Evolutionary conservation across 169 alveolate genomes (phyloP), one percentile per base, ranked within the genome.

Genomic region (Perkinsus olseni): DNA sequence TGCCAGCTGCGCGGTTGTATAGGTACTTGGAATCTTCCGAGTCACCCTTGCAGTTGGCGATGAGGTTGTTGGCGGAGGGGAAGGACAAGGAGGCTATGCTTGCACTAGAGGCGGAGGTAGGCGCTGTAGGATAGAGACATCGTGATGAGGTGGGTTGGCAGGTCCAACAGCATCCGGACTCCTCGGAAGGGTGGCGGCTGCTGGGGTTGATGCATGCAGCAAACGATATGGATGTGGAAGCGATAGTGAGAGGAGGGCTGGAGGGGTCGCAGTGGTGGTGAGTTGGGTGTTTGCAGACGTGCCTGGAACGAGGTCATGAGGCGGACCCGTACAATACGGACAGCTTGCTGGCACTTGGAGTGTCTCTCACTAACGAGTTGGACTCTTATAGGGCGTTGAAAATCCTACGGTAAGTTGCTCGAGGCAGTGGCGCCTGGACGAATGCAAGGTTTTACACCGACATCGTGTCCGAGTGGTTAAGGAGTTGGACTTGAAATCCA

Each of bases 391-490:
- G 95, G 82, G 99, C 98, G 0, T 93, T 97, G 93, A 74, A 92
- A 11, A 74, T 31, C 4, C 39, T 62, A 28, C 28, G 82, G 82
- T 62, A 28, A 24, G 82, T 62, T 95, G 92, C 92, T 91, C 96
- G 39, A 92, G 93, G 48, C 91, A 92, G 39, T 97, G 97, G 96
- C 91, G 96, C 20, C 91, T 92, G n/a, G 93, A 92, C 48, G 94
- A 95, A 91, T 96, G 96, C n/a, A 95, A 93, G 1, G 82, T 21
- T 62, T 62, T 62, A 28, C 17, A 74, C 92, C 93, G 97, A 96
- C 97, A 96, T 97, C 96, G 96, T 96, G 97, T 96, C 97, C 97
- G 97, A 96, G 97, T 96, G 97, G 97, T 96, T 96, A 96, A 96
- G 97, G 97, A 96, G 97, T 95, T 96, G 95, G 97, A 96, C 97